Conservation (phyloP, 345 rosid species). For the Eucalyptus cladocalyx region DNA sequence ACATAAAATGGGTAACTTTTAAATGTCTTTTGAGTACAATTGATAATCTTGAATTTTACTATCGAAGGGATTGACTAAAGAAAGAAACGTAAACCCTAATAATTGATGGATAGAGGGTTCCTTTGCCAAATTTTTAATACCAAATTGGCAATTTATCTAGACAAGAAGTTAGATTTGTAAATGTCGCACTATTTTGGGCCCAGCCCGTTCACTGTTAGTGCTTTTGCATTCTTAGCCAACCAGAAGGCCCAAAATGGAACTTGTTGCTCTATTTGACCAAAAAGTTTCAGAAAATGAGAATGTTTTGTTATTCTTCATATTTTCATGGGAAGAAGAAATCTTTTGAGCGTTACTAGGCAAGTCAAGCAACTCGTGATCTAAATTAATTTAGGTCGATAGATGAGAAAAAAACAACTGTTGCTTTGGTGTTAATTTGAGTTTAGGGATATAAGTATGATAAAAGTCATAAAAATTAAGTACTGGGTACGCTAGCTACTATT, state of each 20-base stretch:
- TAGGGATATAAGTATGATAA: not conserved
- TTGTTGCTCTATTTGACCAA: not conserved
- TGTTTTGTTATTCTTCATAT: not conserved
- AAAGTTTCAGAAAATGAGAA: not conserved
- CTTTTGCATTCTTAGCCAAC: not conserved
- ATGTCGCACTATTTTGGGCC: not conserved
- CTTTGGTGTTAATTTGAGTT: not conserved
- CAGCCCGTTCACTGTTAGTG: not conserved
- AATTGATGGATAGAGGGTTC: not conserved
- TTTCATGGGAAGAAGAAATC: not conserved
- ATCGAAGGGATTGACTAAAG: not conserved
- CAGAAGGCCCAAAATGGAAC: not conserved
- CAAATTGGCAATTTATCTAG: not conserved
- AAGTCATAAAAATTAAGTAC: not conserved
- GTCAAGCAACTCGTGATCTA: not conserved
- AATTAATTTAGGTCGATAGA: not conserved
- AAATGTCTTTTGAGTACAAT: not conserved
- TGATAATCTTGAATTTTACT: not conserved
- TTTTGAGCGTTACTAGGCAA: not conserved
- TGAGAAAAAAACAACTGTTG: not conserved
- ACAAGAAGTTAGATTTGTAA: not conserved
- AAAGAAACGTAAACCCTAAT: not conserved
- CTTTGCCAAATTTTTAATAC: not conserved
- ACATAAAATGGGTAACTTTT: not conserved
- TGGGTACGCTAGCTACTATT: not conserved